Conservation (phyloP, 169 alveolate species). For the Plasmodium gonderi region DNA sequence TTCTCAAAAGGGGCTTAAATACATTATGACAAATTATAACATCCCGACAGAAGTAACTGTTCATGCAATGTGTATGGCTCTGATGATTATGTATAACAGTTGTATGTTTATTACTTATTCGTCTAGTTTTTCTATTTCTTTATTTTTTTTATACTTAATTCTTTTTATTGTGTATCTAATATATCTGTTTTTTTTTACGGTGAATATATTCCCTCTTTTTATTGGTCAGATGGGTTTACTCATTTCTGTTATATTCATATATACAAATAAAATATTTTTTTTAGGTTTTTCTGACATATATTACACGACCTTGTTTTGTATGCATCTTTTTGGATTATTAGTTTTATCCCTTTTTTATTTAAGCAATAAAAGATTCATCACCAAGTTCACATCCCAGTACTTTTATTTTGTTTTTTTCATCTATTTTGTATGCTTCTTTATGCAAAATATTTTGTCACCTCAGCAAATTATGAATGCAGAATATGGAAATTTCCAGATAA, state of each 20-base stretch:
- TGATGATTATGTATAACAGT: neutral
- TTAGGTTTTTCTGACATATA: conserved; percentile 19
- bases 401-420: conserved; percentile 23
- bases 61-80: neutral
- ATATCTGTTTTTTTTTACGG: conserved; percentile 19
- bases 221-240: conserved; percentile 18
- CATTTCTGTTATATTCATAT: neutral
- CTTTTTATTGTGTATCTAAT: neutral
- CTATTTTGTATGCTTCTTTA: conserved; percentile 19
- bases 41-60: neutral
- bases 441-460: conserved; percentile 49
- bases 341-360: neutral
- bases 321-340: neutral
- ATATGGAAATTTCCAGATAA: conserved; percentile 21
- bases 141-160: neutral
- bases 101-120: neutral
- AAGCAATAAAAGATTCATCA: conserved; percentile 27
- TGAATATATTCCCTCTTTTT: neutral
- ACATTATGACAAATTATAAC: conserved; percentile 22
- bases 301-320: neutral
- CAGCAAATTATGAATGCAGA: conserved; percentile 42
- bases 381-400: conserved; percentile 17
- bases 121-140: neutral
- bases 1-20: conserved; percentile 21
- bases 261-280: conserved; percentile 12